Conservation (phyloP, 306 rosid genomes). For the Trichosanthes truncata region DNA sequence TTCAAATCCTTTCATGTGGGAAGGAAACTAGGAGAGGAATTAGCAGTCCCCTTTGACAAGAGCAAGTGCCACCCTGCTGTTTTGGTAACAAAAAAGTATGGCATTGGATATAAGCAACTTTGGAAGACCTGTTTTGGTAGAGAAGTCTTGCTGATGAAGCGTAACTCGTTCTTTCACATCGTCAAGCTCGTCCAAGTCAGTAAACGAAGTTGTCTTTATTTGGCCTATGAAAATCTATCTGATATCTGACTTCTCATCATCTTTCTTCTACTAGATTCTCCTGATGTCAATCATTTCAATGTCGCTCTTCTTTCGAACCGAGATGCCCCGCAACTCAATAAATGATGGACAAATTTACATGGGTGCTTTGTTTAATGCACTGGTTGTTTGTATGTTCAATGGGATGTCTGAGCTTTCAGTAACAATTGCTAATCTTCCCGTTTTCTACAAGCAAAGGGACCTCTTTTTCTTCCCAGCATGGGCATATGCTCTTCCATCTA, state of each 20-base stretch:
- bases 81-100: conserved; percentile 20
- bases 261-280: conserved; percentile 24
- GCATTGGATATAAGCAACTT: conserved; percentile 22
- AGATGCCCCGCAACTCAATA: conserved; percentile 44
- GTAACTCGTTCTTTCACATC: conserved; percentile 28
- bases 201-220: background rate
- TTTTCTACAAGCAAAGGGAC: conserved; percentile 58
- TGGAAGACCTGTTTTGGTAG: conserved; percentile 31
- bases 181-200: conserved; percentile 32
- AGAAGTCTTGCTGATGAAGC: conserved; percentile 35
- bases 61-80: conserved; percentile 33
- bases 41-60: conserved; percentile 30
- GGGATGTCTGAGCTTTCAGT: conserved; percentile 41
- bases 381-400: conserved; percentile 32
- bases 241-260: conserved; percentile 3
- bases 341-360: conserved; percentile 32
- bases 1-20: conserved; percentile 29
- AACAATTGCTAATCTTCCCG: conserved; percentile 41
- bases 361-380: conserved; percentile 41
- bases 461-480: conserved; percentile 51
- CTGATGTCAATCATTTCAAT: conserved; percentile 27
- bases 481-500: conserved; percentile 47
- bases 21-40: conserved; percentile 20
- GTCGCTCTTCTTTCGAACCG: conserved; percentile 56
- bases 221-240: background rate